These are phyloP conservation scores for Talaromyces sp. DNA, from an alignment of 2,329 filamentous ascomycete species.

Conservation along the genomic window DNA sequence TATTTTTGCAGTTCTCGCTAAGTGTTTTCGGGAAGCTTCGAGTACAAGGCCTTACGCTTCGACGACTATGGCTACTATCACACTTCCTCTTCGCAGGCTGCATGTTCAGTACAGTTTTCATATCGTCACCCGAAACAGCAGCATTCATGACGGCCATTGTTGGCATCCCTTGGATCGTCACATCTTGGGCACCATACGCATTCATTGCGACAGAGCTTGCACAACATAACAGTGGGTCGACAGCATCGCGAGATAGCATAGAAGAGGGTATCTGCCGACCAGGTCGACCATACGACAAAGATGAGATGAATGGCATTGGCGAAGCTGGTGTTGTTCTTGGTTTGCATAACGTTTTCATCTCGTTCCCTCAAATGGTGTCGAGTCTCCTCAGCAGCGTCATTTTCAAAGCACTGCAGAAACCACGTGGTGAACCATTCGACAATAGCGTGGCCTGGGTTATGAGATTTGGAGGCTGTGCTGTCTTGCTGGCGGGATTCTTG, in stretches of 20 bases:
- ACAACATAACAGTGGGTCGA: constrained; percentile 63
- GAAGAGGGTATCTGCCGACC: background rate
- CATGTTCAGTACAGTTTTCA: constrained; percentile 81
- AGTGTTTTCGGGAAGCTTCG: constrained; percentile 50
- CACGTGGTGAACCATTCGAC: constrained; percentile 77
- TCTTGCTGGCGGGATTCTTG: constrained; percentile 71
- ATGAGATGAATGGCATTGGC: constrained; percentile 45
- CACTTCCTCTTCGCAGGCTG: constrained; percentile 75
- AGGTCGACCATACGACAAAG: background rate
- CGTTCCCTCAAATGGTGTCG: constrained; percentile 85
- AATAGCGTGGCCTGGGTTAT: constrained; percentile 82
- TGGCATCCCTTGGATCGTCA: constrained; percentile 87
- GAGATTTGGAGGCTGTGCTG: constrained; percentile 75
- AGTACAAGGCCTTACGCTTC: constrained; percentile 80
- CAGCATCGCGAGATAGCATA: background rate
- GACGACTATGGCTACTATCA: constrained; percentile 79
- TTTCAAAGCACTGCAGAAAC: constrained; percentile 83
- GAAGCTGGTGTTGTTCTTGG: constrained; percentile 88
- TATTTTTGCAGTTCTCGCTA: background rate
- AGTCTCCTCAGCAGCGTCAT: constrained; percentile 80
- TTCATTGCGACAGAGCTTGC: constrained; percentile 92
- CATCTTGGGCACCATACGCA: constrained; percentile 91
- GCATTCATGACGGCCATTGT: constrained; percentile 76
- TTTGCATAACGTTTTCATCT: constrained; percentile 95
- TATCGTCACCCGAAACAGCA: constrained; percentile 66